Evolutionary conservation across 805 yeast species (phyloP).

Genomic region (Metschnikowia reukaufii): DNA sequence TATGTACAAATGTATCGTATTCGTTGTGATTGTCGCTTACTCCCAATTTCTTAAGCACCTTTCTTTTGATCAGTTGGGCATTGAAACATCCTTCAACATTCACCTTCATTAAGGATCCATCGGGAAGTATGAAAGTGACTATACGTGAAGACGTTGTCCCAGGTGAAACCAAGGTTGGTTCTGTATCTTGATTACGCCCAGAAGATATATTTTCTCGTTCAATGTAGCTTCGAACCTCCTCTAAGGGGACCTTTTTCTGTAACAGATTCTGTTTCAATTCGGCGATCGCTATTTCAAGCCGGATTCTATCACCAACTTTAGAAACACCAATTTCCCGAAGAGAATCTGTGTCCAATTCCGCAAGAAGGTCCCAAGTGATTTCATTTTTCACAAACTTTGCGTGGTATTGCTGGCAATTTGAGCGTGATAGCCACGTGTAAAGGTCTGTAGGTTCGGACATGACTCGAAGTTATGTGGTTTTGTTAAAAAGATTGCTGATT

Average conservation of each 20-base stretch:
- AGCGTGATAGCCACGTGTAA: constrained; percentile 37
- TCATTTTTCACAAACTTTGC: constrained; percentile 46
- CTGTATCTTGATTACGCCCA: background rate
- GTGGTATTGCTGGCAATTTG: constrained; percentile 36
- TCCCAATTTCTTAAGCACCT: constrained; percentile 60
- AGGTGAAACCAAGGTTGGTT: constrained; percentile 3
- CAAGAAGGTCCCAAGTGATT: constrained; percentile 54
- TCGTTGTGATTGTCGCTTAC: constrained; percentile 42
- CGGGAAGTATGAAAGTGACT: constrained; percentile 70
- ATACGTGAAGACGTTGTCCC: constrained; percentile 7
- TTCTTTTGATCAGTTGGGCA: constrained; percentile 73
- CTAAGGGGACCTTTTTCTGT: constrained; percentile 13
- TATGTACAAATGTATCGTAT: constrained; percentile 63
- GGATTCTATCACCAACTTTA: constrained; percentile 82
- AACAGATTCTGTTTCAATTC: constrained; percentile 32
- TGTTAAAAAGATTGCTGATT: too few relatives aligned
- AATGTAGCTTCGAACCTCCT: constrained; percentile 11
- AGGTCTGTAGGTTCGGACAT: constrained; percentile 25
- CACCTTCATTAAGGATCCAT: constrained; percentile 67
- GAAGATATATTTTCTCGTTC: constrained; percentile 5
- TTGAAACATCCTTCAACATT: constrained; percentile 78
- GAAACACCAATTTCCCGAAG: constrained; percentile 69
- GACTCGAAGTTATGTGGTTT: background rate
- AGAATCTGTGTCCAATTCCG: constrained; percentile 61
- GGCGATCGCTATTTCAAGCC: constrained; percentile 60